Percentiles rank a stretch among this genome's conserved stretches.
phyloP scores from a whole-genome alignment of 495 filamentous ascomycete species.

The Aspergillus olivimuriae region DNA sequence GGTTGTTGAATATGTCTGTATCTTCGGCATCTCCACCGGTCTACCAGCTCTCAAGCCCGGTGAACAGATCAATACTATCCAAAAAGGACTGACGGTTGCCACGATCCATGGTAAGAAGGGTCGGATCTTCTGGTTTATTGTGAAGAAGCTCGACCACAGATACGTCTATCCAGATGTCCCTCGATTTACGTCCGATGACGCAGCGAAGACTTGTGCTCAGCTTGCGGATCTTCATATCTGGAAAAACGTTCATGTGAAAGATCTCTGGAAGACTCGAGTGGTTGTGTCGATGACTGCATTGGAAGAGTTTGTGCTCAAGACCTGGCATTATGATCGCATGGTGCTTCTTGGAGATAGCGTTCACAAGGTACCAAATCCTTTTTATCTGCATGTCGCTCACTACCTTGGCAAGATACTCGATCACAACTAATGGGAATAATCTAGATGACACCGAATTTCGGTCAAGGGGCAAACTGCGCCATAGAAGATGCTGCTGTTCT shows the following conservation, averaged over 20 bases:
- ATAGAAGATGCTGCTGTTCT: constrained; percentile 22
- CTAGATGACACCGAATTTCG: constrained; percentile 24
- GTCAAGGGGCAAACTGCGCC: constrained; percentile 25
- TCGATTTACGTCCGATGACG: constrained; percentile 9
- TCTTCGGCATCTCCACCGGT: constrained; percentile 19
- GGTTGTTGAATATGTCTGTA: constrained; percentile 14
- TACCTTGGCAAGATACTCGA: too few species aligned
- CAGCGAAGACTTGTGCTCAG: constrained; percentile 1
- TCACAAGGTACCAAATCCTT: constrained; percentile 16
- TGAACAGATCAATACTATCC: constrained; percentile 14
- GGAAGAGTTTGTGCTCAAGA: constrained; percentile 19
- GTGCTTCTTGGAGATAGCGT: constrained; percentile 22
- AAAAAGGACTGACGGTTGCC: constrained; percentile 11
- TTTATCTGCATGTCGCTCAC: neutral
- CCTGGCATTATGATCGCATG: constrained; percentile 16
- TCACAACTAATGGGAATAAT: neutral
- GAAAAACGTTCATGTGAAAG: constrained; percentile 11
- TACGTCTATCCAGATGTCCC: constrained; percentile 20
- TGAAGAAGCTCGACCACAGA: constrained; percentile 34
- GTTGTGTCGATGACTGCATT: constrained; percentile 15
- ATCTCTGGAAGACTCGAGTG: constrained; percentile 16
- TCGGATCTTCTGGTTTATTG: constrained; percentile 25
- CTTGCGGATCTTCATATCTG: constrained; percentile 9
- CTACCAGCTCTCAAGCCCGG: constrained; percentile 8
- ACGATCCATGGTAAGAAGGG: constrained; percentile 15